Percentiles rank a stretch among this genome's conserved stretches.
Conservation (phyloP, 768 basidiomycete species). For the Phylloporus sp. region DNA sequence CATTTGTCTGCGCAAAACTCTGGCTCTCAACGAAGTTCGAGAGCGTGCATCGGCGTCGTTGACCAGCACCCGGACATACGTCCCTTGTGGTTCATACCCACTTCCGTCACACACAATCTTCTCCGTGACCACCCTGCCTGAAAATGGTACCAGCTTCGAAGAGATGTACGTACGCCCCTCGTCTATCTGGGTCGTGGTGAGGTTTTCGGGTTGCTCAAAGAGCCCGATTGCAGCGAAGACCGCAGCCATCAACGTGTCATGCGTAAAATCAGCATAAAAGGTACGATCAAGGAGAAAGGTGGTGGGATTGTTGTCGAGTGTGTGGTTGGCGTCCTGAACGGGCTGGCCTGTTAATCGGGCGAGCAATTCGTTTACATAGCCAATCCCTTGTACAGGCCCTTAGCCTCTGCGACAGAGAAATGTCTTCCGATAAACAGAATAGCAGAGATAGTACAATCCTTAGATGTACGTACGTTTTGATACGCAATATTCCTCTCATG, state of each 20-base stretch:
- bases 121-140: constrained; percentile 68
- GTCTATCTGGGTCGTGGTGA: constrained; percentile 12
- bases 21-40: constrained; percentile 66
- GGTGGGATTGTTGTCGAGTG: constrained; percentile 54
- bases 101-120: constrained; percentile 43
- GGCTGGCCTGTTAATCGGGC: constrained; percentile 48
- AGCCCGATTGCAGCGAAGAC: constrained; percentile 60
- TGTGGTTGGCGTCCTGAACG: constrained; percentile 66
- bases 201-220: constrained; percentile 35
- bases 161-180: constrained; percentile 32
- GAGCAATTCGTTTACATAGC: background rate
- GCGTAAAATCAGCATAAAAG: constrained; percentile 78
- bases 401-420: too few species aligned
- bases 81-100: constrained; percentile 18
- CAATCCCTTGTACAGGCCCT: background rate
- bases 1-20: constrained; percentile 58
- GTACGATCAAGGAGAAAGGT: constrained; percentile 71
- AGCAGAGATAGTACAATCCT: too few species aligned
- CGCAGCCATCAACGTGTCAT: constrained; percentile 80
- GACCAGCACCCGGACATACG: constrained; percentile 67
- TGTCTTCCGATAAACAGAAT: too few species aligned
- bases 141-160: constrained; percentile 68
- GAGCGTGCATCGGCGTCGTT: constrained; percentile 66
- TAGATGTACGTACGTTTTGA: too few species aligned
- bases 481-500: background rate